Evolutionary conservation across 1,284 basidiomycete genomes (phyloP), one percentile per base, ranked within the genome.

Genomic region (Malassezia vespertilionis): DNA sequence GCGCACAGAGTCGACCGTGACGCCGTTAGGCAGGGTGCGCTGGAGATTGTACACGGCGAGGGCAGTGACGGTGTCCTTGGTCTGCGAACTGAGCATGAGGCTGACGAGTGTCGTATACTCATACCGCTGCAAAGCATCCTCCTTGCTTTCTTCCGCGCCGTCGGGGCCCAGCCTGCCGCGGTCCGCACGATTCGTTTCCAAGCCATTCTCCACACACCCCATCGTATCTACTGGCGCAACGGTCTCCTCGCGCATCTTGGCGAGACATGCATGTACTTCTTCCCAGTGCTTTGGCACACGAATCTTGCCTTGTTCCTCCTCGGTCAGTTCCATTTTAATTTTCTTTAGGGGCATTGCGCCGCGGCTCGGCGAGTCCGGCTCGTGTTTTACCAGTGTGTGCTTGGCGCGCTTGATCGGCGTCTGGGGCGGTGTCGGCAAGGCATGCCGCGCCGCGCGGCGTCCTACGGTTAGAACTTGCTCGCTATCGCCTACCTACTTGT

Each of bases 71-170:
- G 63, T 61, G 34, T 71, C 86, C 70, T 91, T 96, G 2, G 91
- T 96, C 49, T 68, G 65, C 1, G 86, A 86, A 10, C 85, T 89
- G 4, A 96, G 78, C 86, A 96, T 95, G 42, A 97, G 77, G 2
- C 88, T 88, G 8, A 97, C 79, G 18, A 96, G 80, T 3, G 84
- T 86, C 4, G 86, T 78, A 47, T 89, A 84, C 1, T 88, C 79
- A 37, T 79, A 77, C 44, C 82, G 84, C 82, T 86, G 47, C 4
- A 40, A 55, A 5, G 40, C 33, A 0, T 59, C 61, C 22, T 61
- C 52, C 1, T 52, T 33, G 2, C 49, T 41, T 40, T 67, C 64
- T 9, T 40, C 17, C 5, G 22, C 27, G n/a, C 44, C 54, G 27
- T 51, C 48, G 6, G 32, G 14, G 4, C 38, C 33, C 14, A 9